These are phyloP conservation scores for Fomitopsis pulvina DNA, from an alignment of 768 basidiomycete species.

Conservation along the genomic window DNA sequence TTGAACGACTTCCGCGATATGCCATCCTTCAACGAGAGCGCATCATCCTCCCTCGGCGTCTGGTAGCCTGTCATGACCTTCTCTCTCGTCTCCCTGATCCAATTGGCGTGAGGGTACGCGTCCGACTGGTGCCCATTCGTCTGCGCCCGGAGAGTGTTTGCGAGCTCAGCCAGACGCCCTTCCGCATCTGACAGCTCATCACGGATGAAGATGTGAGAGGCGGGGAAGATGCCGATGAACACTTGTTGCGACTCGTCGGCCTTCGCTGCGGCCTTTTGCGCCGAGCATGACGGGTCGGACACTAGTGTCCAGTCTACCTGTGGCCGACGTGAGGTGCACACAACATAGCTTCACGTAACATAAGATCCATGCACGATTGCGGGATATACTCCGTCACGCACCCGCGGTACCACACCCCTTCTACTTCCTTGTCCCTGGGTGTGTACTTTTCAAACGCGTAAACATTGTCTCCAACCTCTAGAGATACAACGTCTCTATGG, in stretches of 20 bases:
- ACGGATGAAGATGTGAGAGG: constrained; percentile 80
- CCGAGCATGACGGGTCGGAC: constrained; percentile 47
- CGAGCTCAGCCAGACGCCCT: constrained; percentile 74
- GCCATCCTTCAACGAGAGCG: constrained; percentile 8
- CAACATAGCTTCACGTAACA: constrained; percentile 62
- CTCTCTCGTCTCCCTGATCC: neutral
- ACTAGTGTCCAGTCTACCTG: constrained; percentile 57
- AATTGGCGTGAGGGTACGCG: constrained; percentile 11
- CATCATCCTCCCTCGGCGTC: constrained; percentile 2
- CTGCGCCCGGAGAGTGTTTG: constrained; percentile 38
- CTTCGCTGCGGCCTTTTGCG: constrained; percentile 44
- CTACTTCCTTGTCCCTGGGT: constrained; percentile 63
- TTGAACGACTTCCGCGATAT: constrained; percentile 55
- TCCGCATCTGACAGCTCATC: constrained; percentile 86
- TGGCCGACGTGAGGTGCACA: constrained; percentile 72
- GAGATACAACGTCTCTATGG: constrained; percentile 70
- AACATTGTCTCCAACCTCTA: constrained; percentile 95
- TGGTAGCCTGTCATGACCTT: neutral
- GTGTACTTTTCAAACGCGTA: constrained; percentile 95
- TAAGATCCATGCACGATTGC: neutral
- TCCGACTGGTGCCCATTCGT: constrained; percentile 26
- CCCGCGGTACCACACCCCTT: constrained; percentile 92
- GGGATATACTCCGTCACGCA: constrained; percentile 35
- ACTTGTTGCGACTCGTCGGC: constrained; percentile 80
- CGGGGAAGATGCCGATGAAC: constrained; percentile 92